A percentile compares a stretch with the other conserved stretches of the same genome.
Conservation (phyloP, 179 eudicot genomes). For the Beta lomatogona region DNA sequence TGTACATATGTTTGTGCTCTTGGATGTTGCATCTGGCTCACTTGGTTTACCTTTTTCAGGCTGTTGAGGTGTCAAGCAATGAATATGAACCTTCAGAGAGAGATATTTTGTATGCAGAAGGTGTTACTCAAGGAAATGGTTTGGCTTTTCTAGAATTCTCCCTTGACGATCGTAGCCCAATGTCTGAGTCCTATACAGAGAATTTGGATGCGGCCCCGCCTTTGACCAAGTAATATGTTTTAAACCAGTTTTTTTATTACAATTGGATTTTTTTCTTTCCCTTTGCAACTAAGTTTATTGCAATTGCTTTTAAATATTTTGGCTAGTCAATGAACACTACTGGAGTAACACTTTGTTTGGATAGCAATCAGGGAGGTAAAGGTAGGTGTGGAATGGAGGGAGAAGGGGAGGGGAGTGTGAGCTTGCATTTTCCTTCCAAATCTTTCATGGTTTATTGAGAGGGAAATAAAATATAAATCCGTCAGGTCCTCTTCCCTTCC, state of each 20-base stretch:
- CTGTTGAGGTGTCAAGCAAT: slow-evolving; percentile 94
- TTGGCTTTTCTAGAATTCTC: slow-evolving; percentile 96
- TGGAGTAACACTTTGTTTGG: too few species aligned
- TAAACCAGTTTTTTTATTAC: not conserved
- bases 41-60: slow-evolving; percentile 49
- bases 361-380: too few species aligned
- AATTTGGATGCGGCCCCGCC: slow-evolving; percentile 76
- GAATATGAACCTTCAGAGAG: slow-evolving; percentile 95
- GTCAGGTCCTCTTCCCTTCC: too few species aligned
- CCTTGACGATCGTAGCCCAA: slow-evolving; percentile 93
- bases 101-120: slow-evolving; percentile 94
- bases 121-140: slow-evolving; percentile 94
- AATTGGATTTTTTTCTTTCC: not conserved
- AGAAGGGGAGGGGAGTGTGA: too few species aligned
- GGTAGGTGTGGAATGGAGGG: too few species aligned
- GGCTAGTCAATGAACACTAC: too few species aligned
- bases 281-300: not conserved
- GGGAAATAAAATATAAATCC: too few species aligned
- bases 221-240: slow-evolving; percentile 59
- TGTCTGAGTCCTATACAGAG: slow-evolving; percentile 86
- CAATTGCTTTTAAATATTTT: too few species aligned
- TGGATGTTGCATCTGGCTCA: slow-evolving; percentile 2
- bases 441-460: too few species aligned
- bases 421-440: too few species aligned
- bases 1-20: slow-evolving; percentile 2